Base-by-base conservation (phyloP, 352 stramenopile species). In the Globisporangium nagaii region DNA sequence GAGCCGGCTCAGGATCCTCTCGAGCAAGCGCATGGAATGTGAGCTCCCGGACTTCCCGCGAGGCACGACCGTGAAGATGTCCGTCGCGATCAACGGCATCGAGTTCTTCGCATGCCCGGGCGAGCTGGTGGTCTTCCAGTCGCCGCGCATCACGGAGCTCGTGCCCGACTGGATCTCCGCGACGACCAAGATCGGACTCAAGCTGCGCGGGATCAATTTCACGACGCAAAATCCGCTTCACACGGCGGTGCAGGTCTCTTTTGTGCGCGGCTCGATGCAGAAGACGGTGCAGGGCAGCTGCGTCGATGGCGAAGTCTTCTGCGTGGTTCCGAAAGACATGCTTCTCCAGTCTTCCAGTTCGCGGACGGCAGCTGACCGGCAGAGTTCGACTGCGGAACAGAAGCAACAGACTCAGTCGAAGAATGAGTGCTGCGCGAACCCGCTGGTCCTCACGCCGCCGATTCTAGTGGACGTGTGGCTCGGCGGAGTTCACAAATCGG, bases 391-490 rank as follows among this genome's bases (percentile, higher is more conserved):
- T n/a, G 35, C 10, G 3, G 37, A 42, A 27, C 22, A 9, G 15
- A 2, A 6, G 13, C 27, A 0, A 9, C 48, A 20, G 30, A 30
- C 22, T 24, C 46, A 3, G 13, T 28, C 22, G n/a, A 36, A 15
- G 24, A 63, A 49, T 11, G 25, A 44, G 6, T 36, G 48, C 8
- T 19, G 13, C 5, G 25, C 27, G 17, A 43, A 39, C 17, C 24
- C 57, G 2, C 20, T 64, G n/a, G 27, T 58, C 19, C 34, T 55
- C 0, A 48, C 45, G 8, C 45, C 61, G 1, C 66, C 71, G 0
- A 86, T 87, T 25, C 44, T 73, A n/a, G 62, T 88, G 15, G 75
- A 90, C 22, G 71, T 90, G 36, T 84, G 75, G 60, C 66, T 90
- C 8, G 71, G 79, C 30, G 77, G 73, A 5, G 68, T 65, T 11